Evolutionary conservation across 2,329 filamentous ascomycete genomes (phyloP).

Genomic region (Sphaerulina musiva): DNA sequence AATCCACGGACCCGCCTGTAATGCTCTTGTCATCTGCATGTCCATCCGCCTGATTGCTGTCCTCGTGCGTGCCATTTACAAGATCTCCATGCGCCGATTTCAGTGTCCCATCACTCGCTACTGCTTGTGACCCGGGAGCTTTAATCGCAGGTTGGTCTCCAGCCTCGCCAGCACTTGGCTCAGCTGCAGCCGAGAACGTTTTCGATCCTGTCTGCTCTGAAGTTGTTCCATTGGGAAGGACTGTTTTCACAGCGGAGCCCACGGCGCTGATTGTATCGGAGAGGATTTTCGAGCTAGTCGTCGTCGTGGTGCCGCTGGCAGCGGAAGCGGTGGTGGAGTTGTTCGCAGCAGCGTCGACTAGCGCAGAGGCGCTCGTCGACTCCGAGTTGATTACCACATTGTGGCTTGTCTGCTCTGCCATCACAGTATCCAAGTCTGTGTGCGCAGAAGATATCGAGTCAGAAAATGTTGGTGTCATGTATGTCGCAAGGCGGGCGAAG

Average conservation of each 20-base stretch:
- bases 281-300: neutral
- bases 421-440: slow-evolving; percentile 48
- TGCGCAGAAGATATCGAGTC: slow-evolving; percentile 12
- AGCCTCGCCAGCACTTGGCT: slow-evolving; percentile 32
- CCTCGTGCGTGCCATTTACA: slow-evolving; percentile 27
- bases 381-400: slow-evolving; percentile 66
- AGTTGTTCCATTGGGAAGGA: slow-evolving; percentile 6
- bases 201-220: slow-evolving; percentile 9
- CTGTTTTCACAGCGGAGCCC: slow-evolving; percentile 23
- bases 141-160: slow-evolving; percentile 13
- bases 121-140: slow-evolving; percentile 3
- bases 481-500: neutral
- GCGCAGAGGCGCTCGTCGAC: slow-evolving; percentile 56
- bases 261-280: neutral
- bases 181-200: slow-evolving; percentile 21
- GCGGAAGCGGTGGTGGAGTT: slow-evolving; percentile 50
- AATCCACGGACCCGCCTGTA: slow-evolving; percentile 60
- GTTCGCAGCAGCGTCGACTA: slow-evolving; percentile 59
- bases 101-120: slow-evolving; percentile 2
- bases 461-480: slow-evolving; percentile 12
- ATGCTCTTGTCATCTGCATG: slow-evolving; percentile 53
- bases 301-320: slow-evolving; percentile 40
- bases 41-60: slow-evolving; percentile 33
- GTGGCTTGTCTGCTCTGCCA: slow-evolving; percentile 64
- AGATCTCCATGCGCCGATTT: slow-evolving; percentile 13